These are phyloP conservation scores for Silene uniflora DNA, from an alignment of 148 eudicot species.

Conservation along the genomic window DNA sequence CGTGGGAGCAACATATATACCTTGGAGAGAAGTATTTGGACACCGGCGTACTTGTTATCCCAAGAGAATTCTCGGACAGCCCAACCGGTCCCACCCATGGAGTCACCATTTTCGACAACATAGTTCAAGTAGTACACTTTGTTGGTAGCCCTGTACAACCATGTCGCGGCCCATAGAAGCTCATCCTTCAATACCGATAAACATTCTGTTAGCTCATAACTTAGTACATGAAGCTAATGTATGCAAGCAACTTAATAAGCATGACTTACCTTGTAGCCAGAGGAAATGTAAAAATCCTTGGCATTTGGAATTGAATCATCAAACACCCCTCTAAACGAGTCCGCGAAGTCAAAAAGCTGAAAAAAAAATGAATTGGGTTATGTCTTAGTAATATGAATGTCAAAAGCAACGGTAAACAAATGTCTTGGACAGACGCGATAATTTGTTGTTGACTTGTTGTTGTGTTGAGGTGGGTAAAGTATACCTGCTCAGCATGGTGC, in stretches of 20 bases:
- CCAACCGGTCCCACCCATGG: slow-evolving; percentile 85
- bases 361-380: slow-evolving; percentile 3
- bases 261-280: slow-evolving; percentile 63
- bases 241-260: too few relatives aligned
- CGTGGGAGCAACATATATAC: too few relatives aligned
- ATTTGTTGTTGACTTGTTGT: too few relatives aligned
- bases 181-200: slow-evolving; percentile 49
- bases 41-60: slow-evolving; percentile 80
- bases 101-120: slow-evolving; percentile 53
- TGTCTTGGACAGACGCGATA: too few relatives aligned
- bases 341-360: slow-evolving; percentile 86
- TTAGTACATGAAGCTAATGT: too few relatives aligned
- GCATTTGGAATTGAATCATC: slow-evolving; percentile 56
- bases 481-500: slow-evolving; percentile 41
- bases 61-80: slow-evolving; percentile 68
- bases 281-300: slow-evolving; percentile 55
- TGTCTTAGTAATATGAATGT: too few relatives aligned
- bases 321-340: slow-evolving; percentile 62
- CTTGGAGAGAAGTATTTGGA: slow-evolving; percentile 74
- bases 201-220: not conserved
- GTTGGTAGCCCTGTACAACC: slow-evolving; percentile 76
- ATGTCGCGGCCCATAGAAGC: slow-evolving; percentile 85
- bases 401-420: too few relatives aligned
- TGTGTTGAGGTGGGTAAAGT: too few relatives aligned
- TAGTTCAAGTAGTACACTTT: slow-evolving; percentile 66